Evolutionary conservation across 2,329 filamentous ascomycete species (phyloP), one percentile per base, ranked within the genome.

Genomic region (Pseudocercospora macadamiae): DNA sequence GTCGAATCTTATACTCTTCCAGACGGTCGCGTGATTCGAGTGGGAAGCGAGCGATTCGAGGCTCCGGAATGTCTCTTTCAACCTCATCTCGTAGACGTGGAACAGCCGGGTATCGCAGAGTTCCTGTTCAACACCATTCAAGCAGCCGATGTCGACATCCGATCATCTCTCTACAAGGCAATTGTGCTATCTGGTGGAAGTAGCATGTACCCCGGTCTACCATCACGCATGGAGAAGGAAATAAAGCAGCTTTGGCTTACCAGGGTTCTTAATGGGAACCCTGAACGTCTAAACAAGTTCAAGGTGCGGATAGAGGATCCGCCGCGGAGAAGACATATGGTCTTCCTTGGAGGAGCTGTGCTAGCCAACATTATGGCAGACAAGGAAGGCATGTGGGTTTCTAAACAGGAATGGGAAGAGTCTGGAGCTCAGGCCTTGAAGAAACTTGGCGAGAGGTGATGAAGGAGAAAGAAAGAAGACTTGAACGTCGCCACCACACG

Each of bases 81-180:
- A 79, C 95, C 95, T 42, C 95, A 99, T 76, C 84, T 99, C 37
- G 93, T 99, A 48, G 95, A 99, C 74, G 96, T 95, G 70, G 95
- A 99, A 73, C 93, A 97, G 73, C 93, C 93, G 1, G 95, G 95
- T 61, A 95, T 99, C 62, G 93, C 91, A 69, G 95, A 99, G 74
- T 93, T 97, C 77, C 83, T 99, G 36, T 99, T 99, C 86, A 97
- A 99, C 81, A 99, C 93, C 18, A 99, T 99, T 72, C 95, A 97
- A 78, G 82, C 90, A 6, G 93, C 95, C 62, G 95, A 97, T 69
- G 92, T 99, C 55, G 95, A 99, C 73, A 92, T 99, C 44, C 88
- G 95, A 64, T 89, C 89, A 53, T 96, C 91, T 63, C 82, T 99
- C 61, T 99, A 95, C 85, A 97, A 96, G 82, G 95, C 95, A 10